Evolutionary conservation across 768 basidiomycete genomes (phyloP), one percentile per base, ranked within the genome.

Genomic region (Pilatotrama ljubarskyi): DNA sequence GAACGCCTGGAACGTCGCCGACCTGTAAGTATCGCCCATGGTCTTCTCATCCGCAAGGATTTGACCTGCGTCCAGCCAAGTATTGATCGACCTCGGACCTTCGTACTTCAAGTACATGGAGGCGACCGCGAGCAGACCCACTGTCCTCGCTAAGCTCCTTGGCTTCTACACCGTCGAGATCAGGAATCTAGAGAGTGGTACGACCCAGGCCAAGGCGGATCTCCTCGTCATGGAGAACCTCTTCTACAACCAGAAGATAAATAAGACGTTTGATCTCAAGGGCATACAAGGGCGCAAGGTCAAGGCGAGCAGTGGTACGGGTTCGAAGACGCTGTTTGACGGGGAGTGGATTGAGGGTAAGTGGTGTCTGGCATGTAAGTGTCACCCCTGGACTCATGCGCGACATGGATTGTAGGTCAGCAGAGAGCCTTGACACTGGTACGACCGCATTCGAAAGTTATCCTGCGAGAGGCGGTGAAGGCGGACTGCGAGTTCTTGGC

Each of bases 161-260:
- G 91, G 91, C 7, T 91, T 91, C 72, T 92, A 90, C 67, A 89
- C 90, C 0, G 78, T 93, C 54, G 87, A 89, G 68, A 82, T 91
- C 48, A 77, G 84, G 65, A 91, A 92, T 68, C 74, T 90, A 24
- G 88, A 91, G 67, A 84, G 80, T 3, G 87, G 87, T 1, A 73
- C 71, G 14, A 77, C 82, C 5, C 85, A 89, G 66, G 80, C 82
- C 14, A 88, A 87, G 68, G 82, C 85, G 1, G 90, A 94, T 69
- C 76, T 94, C 13, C 76, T 93, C 5, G 87, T 93, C 8, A 92
- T 93, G 90, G 91, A 93, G 72, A 93, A 93, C 66, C 71, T 93
- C 17, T 93, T 94, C 68, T 90, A 86, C 66, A 77, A 82, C 42
- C 83, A 84, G 70, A 84, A 84, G 49, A 79, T 91, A 51, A 73